phyloP scores from a whole-genome alignment of 2,329 filamentous ascomycete species.

The Exutisphaerella laricina region DNA sequence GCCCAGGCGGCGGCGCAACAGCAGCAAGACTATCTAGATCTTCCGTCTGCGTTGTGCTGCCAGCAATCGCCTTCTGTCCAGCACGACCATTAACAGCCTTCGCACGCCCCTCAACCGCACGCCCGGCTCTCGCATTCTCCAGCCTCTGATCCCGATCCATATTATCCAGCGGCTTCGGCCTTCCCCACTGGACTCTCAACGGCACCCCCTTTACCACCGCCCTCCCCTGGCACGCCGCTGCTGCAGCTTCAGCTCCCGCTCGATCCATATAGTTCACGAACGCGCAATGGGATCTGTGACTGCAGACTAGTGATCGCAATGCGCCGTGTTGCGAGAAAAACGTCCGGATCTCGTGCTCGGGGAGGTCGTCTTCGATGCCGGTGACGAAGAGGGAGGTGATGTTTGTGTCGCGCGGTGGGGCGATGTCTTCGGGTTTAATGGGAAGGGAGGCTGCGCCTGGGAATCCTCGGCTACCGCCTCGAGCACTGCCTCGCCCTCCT shows the following conservation, averaged over 20 bases:
- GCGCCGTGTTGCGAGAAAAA: slow-evolving; percentile 88
- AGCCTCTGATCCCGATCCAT: slow-evolving; percentile 82
- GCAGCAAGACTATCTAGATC: slow-evolving; percentile 43
- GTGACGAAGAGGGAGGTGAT: slow-evolving; percentile 93
- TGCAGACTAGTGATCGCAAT: slow-evolving; percentile 88
- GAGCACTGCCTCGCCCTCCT: slow-evolving; percentile 36
- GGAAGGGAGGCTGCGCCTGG: slow-evolving; percentile 68
- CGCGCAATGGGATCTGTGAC: slow-evolving; percentile 93
- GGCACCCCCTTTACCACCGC: slow-evolving; percentile 89
- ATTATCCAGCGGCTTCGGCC: slow-evolving; percentile 83
- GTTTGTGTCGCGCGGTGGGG: slow-evolving; percentile 74
- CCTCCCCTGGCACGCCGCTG: slow-evolving; percentile 76
- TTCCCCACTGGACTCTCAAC: slow-evolving; percentile 83
- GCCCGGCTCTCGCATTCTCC: slow-evolving; percentile 73
- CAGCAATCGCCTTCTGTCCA: slow-evolving; percentile 25
- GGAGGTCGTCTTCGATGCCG: slow-evolving; percentile 91
- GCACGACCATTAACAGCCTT: slow-evolving; percentile 27
- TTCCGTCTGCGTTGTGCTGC: slow-evolving; percentile 37
- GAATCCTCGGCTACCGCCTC: slow-evolving; percentile 55
- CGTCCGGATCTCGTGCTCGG: slow-evolving; percentile 82
- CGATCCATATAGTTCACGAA: slow-evolving; percentile 92
- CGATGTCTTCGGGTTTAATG: slow-evolving; percentile 76
- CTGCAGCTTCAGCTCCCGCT: slow-evolving; percentile 78
- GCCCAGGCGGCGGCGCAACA: slow-evolving; percentile 73
- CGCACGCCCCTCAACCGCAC: slow-evolving; percentile 42